Base-by-base conservation (phyloP, 352 stramenopile genomes). In the Phytophthora sp. region DNA sequence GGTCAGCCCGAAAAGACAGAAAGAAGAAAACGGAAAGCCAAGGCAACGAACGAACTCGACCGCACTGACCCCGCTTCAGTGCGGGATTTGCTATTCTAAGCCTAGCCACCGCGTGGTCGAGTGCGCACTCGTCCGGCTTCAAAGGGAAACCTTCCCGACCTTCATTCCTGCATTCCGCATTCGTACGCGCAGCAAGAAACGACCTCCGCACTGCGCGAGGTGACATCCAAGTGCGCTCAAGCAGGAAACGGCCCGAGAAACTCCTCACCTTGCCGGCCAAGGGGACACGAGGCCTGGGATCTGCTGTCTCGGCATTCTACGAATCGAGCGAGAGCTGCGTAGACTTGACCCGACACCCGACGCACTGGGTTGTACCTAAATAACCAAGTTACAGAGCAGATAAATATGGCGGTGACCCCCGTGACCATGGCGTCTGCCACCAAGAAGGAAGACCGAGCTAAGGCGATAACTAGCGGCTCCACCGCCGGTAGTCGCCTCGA, bases 401-500 rank as follows among this genome's bases (percentile, higher is more conserved):
- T 6, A 38, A 18, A 57, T 3, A 74, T 77, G 70, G 60, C 65
- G 2, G 59, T 74, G 33, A 71, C 61, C 8, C 45, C 69, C 16
- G 39, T 71, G 26, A 62, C 12, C 2, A 63, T 31, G 18, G 18
- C 47, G 30, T 44, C 47, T 8, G 16, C 49, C 3, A 38, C 23
- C 47, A 70, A 68, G 55, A 63, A 61, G 24, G 44, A 70, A 41
- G 33, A 46, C 15, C 30, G 29, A 30, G 31, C 9, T 5, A 66
- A 73, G 42, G 20, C 38, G 9, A 47, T 36, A 2, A 44, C 1
- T 27, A 44, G 52, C 20, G 30, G 44, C 26, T 63, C 49, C 47
- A 71, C 61, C 5, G 31, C 69, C 5, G 49, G 47, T 0, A 72
- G 54, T 27, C 61, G 76, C 9, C 74, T 92, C 39, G 86, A 95